phyloP scores from a whole-genome alignment of 2,329 filamentous ascomycete genomes.

The Aspergillus felis region DNA sequence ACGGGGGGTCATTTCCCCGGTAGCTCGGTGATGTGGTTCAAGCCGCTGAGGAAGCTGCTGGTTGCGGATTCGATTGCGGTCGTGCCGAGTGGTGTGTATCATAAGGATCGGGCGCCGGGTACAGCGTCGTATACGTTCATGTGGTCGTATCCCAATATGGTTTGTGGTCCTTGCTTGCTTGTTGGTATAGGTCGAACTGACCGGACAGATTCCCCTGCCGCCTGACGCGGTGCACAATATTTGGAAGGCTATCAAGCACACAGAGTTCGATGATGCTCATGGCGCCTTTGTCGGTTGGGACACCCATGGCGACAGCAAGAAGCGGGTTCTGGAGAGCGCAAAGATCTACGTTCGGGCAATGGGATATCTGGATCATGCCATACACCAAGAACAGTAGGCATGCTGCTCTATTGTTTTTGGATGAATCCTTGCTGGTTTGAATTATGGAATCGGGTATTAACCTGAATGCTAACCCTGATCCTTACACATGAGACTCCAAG shows the following conservation, averaged over 20 bases:
- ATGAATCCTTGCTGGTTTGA: background rate
- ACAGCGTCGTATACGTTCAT: constrained; percentile 63
- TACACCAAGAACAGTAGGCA: constrained; percentile 20
- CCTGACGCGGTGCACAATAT: constrained; percentile 62
- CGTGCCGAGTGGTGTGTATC: constrained; percentile 49
- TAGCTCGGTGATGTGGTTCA: constrained; percentile 63
- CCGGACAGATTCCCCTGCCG: constrained; percentile 63
- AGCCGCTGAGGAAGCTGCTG: constrained; percentile 58
- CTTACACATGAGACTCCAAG: background rate
- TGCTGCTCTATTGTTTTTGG: background rate
- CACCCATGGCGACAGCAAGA: constrained; percentile 58
- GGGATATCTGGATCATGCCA: constrained; percentile 32
- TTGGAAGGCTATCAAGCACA: constrained; percentile 62
- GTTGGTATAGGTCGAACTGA: constrained; percentile 1
- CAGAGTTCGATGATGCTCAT: constrained; percentile 63
- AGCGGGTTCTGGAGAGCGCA: constrained; percentile 68
- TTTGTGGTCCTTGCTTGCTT: constrained; percentile 18
- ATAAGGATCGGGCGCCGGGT: constrained; percentile 34
- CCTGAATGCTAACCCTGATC: background rate
- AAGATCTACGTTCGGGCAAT: constrained; percentile 61
- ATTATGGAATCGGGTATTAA: background rate
- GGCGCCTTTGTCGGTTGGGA: constrained; percentile 64
- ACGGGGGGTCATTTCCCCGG: constrained; percentile 78
- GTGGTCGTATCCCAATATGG: constrained; percentile 69
- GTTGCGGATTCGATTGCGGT: constrained; percentile 74